These are phyloP conservation scores for Talaromyces sp. DNA, from an alignment of 2,329 filamentous ascomycete species.

Conservation along the genomic window DNA sequence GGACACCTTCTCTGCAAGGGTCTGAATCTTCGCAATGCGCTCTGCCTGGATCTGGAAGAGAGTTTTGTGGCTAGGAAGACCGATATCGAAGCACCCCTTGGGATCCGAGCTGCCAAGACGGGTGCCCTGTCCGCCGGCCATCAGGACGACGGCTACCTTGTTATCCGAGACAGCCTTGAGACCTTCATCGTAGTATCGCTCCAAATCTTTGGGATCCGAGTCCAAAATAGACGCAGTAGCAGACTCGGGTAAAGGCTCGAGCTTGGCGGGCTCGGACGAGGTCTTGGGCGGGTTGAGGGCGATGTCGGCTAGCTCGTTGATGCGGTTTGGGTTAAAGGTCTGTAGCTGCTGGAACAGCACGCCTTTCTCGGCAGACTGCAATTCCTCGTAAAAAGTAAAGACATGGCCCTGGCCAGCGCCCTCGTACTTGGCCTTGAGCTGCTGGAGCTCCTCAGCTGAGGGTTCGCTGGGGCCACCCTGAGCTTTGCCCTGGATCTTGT, in stretches of 20 bases:
- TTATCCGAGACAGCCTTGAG: conserved; percentile 61
- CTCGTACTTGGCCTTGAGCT: conserved; percentile 66
- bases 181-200: conserved; percentile 74
- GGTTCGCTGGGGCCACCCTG: conserved; percentile 41
- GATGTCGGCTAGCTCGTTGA: conserved; percentile 79
- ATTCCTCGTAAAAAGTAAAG: conserved; percentile 79
- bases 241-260: conserved; percentile 83
- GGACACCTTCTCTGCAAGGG: conserved; percentile 67
- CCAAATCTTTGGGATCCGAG: conserved; percentile 69
- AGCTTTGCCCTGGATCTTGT: conserved; percentile 38
- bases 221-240: conserved; percentile 89
- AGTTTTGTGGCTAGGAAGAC: conserved; percentile 84
- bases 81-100: conserved; percentile 97
- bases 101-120: conserved; percentile 88
- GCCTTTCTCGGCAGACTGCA: conserved; percentile 67
- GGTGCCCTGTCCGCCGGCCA: conserved; percentile 96
- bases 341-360: conserved; percentile 74
- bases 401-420: conserved; percentile 74
- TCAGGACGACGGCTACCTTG: conserved; percentile 79
- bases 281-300: conserved; percentile 70
- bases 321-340: conserved; percentile 73
- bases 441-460: conserved; percentile 58
- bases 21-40: conserved; percentile 80
- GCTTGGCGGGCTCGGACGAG: conserved; percentile 47
- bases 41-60: conserved; percentile 98